Conservation (phyloP, 768 basidiomycete species). For the Multifurca ochricompacta region DNA sequence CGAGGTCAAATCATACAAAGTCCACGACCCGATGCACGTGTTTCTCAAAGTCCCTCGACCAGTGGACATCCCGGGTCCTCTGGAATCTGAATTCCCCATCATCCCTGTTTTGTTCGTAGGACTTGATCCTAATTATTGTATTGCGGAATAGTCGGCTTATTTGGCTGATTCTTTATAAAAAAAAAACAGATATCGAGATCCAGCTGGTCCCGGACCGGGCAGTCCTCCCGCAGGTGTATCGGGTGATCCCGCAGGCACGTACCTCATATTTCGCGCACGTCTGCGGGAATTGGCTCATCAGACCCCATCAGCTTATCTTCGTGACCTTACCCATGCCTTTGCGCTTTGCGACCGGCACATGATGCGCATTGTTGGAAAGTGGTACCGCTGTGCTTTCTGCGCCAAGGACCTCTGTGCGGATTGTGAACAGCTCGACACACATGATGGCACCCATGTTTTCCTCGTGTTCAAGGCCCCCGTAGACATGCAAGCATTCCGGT, state of each 20-base stretch:
- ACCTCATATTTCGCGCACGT: not conserved
- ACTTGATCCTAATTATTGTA: too few relatives aligned
- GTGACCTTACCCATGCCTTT: conserved; percentile 47
- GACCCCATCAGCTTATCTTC: conserved; percentile 50
- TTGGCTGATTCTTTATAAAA: too few relatives aligned
- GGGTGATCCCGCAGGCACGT: conserved; percentile 50
- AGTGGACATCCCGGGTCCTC: conserved; percentile 44
- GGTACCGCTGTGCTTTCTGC: conserved; percentile 90
- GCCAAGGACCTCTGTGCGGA: conserved; percentile 77
- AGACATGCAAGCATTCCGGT: conserved; percentile 71
- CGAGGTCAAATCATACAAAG: conserved; percentile 64
- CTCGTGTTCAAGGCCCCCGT: conserved; percentile 82
- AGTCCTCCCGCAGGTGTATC: conserved; percentile 29
- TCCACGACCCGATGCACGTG: conserved; percentile 79
- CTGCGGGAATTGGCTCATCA: not conserved
- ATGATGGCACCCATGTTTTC: conserved; percentile 77
- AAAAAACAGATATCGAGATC: conserved; percentile 61
- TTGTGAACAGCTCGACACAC: conserved; percentile 76
- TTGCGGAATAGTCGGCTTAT: too few relatives aligned
- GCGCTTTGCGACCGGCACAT: conserved; percentile 87
- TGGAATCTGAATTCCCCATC: conserved; percentile 49
- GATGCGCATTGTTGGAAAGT: conserved; percentile 72
- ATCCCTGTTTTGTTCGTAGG: conserved; percentile 57
- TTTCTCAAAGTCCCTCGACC: conserved; percentile 86
- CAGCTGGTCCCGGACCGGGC: conserved; percentile 43